A percentile compares a stretch with the other conserved stretches of the same genome.
Conservation (phyloP, 1,284 basidiomycete species). For the Heimioporus punctisporus region DNA sequence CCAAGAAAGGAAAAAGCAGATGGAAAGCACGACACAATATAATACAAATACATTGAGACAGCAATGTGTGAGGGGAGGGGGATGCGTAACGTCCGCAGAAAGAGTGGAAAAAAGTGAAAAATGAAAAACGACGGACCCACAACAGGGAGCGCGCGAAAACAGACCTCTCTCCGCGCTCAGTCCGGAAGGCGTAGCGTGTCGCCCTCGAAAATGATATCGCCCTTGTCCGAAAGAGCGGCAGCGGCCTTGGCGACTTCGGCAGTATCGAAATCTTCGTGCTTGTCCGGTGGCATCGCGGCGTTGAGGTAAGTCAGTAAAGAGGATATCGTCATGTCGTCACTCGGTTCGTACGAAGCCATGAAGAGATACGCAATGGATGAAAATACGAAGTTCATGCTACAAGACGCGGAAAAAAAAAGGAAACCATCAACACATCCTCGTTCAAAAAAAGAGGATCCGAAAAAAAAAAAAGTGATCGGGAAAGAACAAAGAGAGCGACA, state of each 20-base stretch:
- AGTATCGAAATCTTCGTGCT: slow-evolving; percentile 79
- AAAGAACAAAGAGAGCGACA: not conserved
- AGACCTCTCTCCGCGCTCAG: slow-evolving; percentile 12
- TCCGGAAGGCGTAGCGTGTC: slow-evolving; percentile 50
- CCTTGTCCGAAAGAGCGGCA: slow-evolving; percentile 53
- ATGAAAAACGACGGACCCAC: no score
- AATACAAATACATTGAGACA: not conserved
- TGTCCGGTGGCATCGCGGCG: slow-evolving; percentile 71
- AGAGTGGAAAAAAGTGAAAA: not conserved
- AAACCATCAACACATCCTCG: slow-evolving; percentile 9
- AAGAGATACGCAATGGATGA: slow-evolving; percentile 63
- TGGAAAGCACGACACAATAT: slow-evolving; percentile 16
- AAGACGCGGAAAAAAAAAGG: slow-evolving; percentile 1
- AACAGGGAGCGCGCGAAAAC: no score
- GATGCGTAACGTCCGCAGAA: not conserved
- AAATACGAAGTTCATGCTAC: slow-evolving; percentile 59
- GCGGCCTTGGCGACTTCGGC: slow-evolving; percentile 64
- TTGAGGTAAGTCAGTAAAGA: slow-evolving; percentile 70
- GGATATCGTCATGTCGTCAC: slow-evolving; percentile 69
- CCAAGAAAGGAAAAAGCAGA: slow-evolving; percentile 7
- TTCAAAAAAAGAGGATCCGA: not conserved
- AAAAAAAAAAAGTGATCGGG: no score
- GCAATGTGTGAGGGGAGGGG: not conserved
- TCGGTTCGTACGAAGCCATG: slow-evolving; percentile 59
- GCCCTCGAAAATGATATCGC: slow-evolving; percentile 56